These are phyloP conservation scores for Purpureocillium takamizusanense DNA, from an alignment of 2,329 filamentous ascomycete species.

Conservation along the genomic window DNA sequence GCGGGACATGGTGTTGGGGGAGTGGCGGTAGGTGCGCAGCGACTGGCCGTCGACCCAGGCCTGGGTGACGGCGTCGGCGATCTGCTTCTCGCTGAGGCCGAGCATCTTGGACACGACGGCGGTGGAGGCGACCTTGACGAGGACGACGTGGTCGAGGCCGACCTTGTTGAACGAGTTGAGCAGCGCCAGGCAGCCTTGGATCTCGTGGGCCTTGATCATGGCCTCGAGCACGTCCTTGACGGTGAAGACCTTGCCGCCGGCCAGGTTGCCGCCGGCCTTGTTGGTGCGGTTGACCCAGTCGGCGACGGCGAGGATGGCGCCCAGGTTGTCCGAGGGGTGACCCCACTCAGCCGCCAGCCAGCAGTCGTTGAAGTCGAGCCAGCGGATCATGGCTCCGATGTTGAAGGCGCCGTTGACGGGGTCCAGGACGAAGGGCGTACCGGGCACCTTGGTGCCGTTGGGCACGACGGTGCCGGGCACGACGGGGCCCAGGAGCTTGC, in stretches of 20 bases:
- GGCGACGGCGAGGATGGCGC: slow-evolving; percentile 89
- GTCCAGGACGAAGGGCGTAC: slow-evolving; percentile 89
- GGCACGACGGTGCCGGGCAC: slow-evolving; percentile 87
- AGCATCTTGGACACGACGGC: slow-evolving; percentile 95
- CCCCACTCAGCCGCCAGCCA: slow-evolving; percentile 99
- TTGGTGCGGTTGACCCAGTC: slow-evolving; percentile 96
- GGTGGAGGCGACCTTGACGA: slow-evolving; percentile 94
- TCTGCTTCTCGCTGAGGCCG: slow-evolving; percentile 80
- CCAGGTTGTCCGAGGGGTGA: slow-evolving; percentile 95
- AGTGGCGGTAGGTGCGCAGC: slow-evolving; percentile 93
- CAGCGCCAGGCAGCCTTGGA: slow-evolving; percentile 92
- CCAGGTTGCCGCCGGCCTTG: slow-evolving; percentile 66
- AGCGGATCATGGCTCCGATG: slow-evolving; percentile 97
- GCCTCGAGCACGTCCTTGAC: slow-evolving; percentile 86
- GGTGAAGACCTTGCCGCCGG: slow-evolving; percentile 80
- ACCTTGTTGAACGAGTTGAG: slow-evolving; percentile 99
- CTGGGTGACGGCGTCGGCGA: slow-evolving; percentile 90
- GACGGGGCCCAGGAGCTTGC: slow-evolving; percentile 85
- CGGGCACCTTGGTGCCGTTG: slow-evolving; percentile 83
- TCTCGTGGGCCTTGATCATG: slow-evolving; percentile 99
- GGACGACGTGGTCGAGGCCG: slow-evolving; percentile 91
- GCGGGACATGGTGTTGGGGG: slow-evolving; percentile 98
- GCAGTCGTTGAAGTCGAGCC: slow-evolving; percentile 99
- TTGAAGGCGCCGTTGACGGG: slow-evolving; percentile 96
- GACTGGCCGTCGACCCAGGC: slow-evolving; percentile 96